A percentile compares a stretch with the other conserved stretches of the same genome.
Conservation (phyloP, 2,329 filamentous ascomycete species). For the Penicillium sp. region DNA sequence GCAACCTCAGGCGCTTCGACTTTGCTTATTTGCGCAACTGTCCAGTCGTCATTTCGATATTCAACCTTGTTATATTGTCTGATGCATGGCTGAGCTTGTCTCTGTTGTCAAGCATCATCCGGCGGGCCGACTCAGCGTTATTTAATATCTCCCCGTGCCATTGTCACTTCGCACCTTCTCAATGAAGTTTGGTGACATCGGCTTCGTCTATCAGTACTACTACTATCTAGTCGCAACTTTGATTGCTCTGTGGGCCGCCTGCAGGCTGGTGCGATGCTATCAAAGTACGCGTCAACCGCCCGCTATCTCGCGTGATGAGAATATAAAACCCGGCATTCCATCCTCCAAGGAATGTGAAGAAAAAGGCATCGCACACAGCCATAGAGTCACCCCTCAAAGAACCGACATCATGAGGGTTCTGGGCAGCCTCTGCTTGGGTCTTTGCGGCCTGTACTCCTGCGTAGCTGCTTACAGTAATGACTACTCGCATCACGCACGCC, state of each 20-base stretch:
- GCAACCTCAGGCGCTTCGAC: not conserved
- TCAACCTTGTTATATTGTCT: too few species aligned
- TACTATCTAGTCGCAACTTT: not conserved
- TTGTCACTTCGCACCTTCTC: slow-evolving; percentile 6
- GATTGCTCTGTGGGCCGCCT: slow-evolving; percentile 3
- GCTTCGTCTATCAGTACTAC: not conserved
- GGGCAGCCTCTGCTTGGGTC: not conserved
- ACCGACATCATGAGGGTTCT: slow-evolving; percentile 5
- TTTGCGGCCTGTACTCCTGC: slow-evolving; percentile 11
- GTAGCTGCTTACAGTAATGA: slow-evolving; percentile 1
- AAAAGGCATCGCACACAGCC: not conserved
- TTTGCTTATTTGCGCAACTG: not conserved
- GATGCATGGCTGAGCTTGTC: too few species aligned
- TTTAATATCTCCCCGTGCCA: too few species aligned
- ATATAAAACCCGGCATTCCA: not conserved
- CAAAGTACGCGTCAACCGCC: slow-evolving; percentile 4
- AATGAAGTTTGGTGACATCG: slow-evolving; percentile 8
- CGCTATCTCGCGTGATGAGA: not conserved
- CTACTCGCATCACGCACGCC: not conserved
- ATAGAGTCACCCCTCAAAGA: not conserved
- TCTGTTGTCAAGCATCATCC: not conserved
- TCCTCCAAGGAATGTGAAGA: not conserved
- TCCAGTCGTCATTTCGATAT: too few species aligned
- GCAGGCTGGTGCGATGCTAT: not conserved
- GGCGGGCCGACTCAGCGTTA: not conserved